Evolutionary conservation across 768 basidiomycete species (phyloP), one percentile per base, ranked within the genome.

Genomic region (Leccinum arenicola): DNA sequence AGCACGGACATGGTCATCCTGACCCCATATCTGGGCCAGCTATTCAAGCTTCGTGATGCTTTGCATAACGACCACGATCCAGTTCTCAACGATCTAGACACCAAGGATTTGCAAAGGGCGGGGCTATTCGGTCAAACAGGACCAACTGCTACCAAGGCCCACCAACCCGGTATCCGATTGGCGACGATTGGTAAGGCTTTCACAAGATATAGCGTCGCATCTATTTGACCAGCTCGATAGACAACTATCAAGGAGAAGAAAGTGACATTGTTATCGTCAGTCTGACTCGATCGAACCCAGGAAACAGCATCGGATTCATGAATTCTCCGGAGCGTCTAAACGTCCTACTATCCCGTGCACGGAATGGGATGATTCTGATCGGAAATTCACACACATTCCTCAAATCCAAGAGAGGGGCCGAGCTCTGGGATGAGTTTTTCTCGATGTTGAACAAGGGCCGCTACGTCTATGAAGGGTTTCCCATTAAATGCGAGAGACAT

Each of bases 221-320:
- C 33, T 9, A 17, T 55, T 3, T 50, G 29, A 62, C 54, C 19
- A 10, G 19, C 15, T 29, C 5, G 27, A 14, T 56, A 89, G 88
- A 90, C 61, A 90, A 90, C 64, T 90, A 88, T 61, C 88, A 90
- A 64, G 88, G 88, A 10, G 88, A 90, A 64, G 88, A 89, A 68
- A 84, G 84, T 43, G 78, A 89, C 31, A 84, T 90, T 40, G 84
- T 90, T 47, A 77, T 90, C 19, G 76, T 78, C 21, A 84, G 81
- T 14, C 68, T 90, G 23, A 87, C 85, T 0, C 71, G 88, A 40
- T 88, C 86, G 65, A 89, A 90, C 60, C 15, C 73, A 0, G 62
- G 72, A 0, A 69, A 78, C 54, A 81, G 80, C 61, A 90, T 90
- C 25, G 88, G 89, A 0, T 89, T 89, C 72, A 88, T 90, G 87